Evolutionary conservation across 148 eudicot genomes (phyloP), one percentile per base, ranked within the genome.

Genomic region (Nyssa sinensis): DNA sequence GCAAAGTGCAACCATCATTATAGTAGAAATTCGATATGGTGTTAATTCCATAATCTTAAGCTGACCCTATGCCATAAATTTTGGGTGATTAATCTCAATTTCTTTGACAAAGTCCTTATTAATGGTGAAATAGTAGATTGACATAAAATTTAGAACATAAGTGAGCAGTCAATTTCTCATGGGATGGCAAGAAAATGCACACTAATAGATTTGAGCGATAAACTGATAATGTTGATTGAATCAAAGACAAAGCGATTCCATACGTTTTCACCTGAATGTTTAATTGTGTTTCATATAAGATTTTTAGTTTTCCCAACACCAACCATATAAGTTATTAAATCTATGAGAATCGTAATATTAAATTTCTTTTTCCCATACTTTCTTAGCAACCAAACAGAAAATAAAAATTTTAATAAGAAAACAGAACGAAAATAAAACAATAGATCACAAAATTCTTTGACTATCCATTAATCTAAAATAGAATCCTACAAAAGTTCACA

Each of bases 201-300:
- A n/a, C n/a, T n/a, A n/a, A n/a, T n/a, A n/a, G n/a, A n/a, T n/a
- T n/a, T n/a, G n/a, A n/a, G n/a, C n/a, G n/a, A 24, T 57, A 6
- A 10, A 70, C 30, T 19, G 10, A 68, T 28, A 57, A 24, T 24
- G 44, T 70, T 34, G 64, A 24, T 55, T 70, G 49, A 70, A 70
- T 33, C 49, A 7, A 70, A 69, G 2, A 19, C 19, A 11, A 69
- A 7, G n/a, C 27, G 24, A 5, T 23, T 31, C 53, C 25, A 5
- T n/a, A 51, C 24, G 39, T 39, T 9, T 39, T 39, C 44, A 39
- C 11, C 44, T 2, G 44, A 39, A 1, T 44, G 51, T 3, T 13
- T 19, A 11, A 19, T 44, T 44, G 51, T 44, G 51, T 44, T 44
- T 11, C 16, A 44, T 44, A 44, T 19, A 44, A 44, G 17, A 13